Percentiles rank a stretch among this genome's conserved stretches.
phyloP scores from a whole-genome alignment of 371 early-diverging fungal genomes.

The Apophysomyces trapeziformis region DNA sequence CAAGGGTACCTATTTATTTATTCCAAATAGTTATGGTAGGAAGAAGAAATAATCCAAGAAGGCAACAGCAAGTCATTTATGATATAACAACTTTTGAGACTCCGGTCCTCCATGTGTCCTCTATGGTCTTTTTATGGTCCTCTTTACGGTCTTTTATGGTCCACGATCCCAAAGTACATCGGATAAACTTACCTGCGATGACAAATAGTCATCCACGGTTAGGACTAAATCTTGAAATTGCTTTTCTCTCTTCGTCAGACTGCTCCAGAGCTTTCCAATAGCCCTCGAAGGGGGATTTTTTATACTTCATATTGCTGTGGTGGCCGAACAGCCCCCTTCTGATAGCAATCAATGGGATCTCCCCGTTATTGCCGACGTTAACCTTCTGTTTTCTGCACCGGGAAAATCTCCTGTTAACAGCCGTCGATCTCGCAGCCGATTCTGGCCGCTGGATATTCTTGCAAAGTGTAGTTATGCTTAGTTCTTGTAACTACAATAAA shows the following conservation, averaged over 20 bases:
- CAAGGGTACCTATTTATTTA: neutral
- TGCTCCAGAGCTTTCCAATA: neutral
- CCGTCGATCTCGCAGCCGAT: neutral
- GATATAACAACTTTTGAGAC: neutral
- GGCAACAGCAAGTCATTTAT: neutral
- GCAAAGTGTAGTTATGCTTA: neutral
- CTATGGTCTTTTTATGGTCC: no score
- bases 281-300: neutral
- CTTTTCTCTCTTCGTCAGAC: neutral
- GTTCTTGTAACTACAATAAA: neutral
- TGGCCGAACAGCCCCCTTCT: constrained; percentile 1
- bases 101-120: neutral
- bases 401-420: neutral
- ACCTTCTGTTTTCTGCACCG: neutral
- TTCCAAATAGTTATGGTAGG: neutral
- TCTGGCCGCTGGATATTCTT: neutral
- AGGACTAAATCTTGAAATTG: neutral
- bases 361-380: neutral
- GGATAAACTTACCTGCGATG: neutral
- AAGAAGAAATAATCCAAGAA: neutral
- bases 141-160: no score
- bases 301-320: neutral
- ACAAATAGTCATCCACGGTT: neutral
- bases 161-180: no score
- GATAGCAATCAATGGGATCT: neutral